Conservation (phyloP, 2,329 filamentous ascomycete species). For the Fusarium sp. region DNA sequence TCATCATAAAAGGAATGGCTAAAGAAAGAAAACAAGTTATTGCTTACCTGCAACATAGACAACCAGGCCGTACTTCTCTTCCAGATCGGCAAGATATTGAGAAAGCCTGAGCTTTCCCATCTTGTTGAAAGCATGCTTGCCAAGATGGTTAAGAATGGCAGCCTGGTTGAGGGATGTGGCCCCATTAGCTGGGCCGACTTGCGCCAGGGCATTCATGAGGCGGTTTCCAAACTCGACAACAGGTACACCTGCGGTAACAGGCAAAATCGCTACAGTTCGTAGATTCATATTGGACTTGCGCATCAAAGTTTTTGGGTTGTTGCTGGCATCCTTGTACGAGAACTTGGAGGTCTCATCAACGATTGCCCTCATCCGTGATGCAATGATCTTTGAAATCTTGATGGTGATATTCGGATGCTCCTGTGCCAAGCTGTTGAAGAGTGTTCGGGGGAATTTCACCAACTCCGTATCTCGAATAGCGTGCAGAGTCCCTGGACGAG, state of each 20-base stretch:
- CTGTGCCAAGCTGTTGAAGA: constrained; percentile 97
- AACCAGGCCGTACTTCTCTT: constrained; percentile 96
- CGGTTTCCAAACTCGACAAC: constrained; percentile 95
- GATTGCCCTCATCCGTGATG: constrained; percentile 88
- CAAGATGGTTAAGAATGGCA: constrained; percentile 92
- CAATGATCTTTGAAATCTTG: constrained; percentile 98
- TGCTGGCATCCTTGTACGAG: constrained; percentile 70
- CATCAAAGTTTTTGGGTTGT: constrained; percentile 62
- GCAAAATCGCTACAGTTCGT: constrained; percentile 90
- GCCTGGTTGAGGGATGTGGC: constrained; percentile 93
- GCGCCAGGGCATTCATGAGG: constrained; percentile 85
- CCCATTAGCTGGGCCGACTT: constrained; percentile 89
- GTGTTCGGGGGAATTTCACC: constrained; percentile 91
- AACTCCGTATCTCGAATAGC: constrained; percentile 97
- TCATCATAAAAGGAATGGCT: constrained; percentile 58
- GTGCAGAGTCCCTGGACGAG: constrained; percentile 88
- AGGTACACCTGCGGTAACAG: constrained; percentile 89
- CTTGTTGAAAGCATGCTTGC: constrained; percentile 93
- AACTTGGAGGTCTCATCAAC: constrained; percentile 82
- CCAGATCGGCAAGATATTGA: constrained; percentile 94
- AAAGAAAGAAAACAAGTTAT: background rate
- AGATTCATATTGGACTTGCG: constrained; percentile 90
- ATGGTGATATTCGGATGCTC: constrained; percentile 99
- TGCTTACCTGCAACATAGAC: constrained; percentile 85
- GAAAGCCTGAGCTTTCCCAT: constrained; percentile 97